phyloP scores from a whole-genome alignment of 208 protist species.

The Porcisia hertigi region DNA sequence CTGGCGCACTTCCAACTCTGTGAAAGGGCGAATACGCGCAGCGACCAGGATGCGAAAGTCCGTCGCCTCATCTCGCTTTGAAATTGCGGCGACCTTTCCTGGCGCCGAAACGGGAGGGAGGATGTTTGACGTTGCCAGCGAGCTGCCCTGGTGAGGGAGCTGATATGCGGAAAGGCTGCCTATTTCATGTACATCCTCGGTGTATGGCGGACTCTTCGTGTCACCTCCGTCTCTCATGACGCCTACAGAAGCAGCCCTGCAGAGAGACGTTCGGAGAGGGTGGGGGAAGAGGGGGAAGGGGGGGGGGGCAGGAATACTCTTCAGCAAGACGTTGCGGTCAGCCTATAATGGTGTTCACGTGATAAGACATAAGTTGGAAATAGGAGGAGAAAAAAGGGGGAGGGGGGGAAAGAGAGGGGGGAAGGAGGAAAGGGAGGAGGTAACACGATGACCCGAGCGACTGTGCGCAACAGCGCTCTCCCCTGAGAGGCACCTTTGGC shows the following conservation, averaged over 20 bases:
- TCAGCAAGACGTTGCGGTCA: background rate
- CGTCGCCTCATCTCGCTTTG: background rate
- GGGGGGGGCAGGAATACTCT: background rate
- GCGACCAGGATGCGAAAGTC: slow-evolving; percentile 64
- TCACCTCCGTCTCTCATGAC: background rate
- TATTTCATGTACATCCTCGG: background rate
- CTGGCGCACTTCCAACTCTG: slow-evolving; percentile 36
- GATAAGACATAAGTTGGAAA: background rate
- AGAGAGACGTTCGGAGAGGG: background rate
- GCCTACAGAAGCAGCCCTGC: background rate
- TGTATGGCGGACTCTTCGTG: background rate
- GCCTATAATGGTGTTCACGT: background rate
- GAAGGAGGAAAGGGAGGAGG: no score
- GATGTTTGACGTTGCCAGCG: background rate
- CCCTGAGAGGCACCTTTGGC: background rate
- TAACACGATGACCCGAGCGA: background rate
- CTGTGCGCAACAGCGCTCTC: background rate
- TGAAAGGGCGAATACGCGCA: slow-evolving; percentile 65
- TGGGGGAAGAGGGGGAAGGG: background rate
- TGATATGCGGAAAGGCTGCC: background rate
- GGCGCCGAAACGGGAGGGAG: background rate
- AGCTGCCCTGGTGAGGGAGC: background rate
- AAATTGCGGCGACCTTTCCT: background rate
- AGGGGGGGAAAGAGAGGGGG: background rate
- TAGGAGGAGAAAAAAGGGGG: background rate